Evolutionary conservation across 106 monocot genomes (phyloP).

Genomic region (Allium cepa): DNA sequence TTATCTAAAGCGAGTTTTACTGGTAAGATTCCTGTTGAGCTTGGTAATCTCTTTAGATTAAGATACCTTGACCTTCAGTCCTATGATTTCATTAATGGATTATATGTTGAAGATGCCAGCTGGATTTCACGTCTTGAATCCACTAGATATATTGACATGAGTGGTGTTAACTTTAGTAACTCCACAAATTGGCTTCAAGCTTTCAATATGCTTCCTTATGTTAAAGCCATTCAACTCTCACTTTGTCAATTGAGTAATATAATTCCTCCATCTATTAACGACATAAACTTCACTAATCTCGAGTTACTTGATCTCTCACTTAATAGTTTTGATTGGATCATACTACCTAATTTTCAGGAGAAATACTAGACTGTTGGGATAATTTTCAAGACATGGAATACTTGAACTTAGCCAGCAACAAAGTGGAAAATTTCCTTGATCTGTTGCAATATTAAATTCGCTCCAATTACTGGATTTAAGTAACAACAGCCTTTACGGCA

Average conservation of each 20-base stretch:
- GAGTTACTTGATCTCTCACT: not conserved
- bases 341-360: slow-evolving; percentile 8
- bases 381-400: slow-evolving; percentile 2
- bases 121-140: slow-evolving; percentile 16
- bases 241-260: not conserved
- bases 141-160: slow-evolving; percentile 8
- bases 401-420: slow-evolving; percentile 24
- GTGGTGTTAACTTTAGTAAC: not conserved
- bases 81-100: too few relatives aligned
- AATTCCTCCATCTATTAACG: not conserved
- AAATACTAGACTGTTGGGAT: slow-evolving; percentile 29
- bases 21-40: slow-evolving; percentile 6
- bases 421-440: slow-evolving; percentile 11
- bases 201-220: slow-evolving; percentile 7
- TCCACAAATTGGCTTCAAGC: not conserved
- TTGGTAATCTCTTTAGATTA: slow-evolving; percentile 22
- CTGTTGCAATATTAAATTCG: not conserved
- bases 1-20: slow-evolving; percentile 2
- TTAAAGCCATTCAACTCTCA: not conserved
- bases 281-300: not conserved
- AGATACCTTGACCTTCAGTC: slow-evolving; percentile 7
- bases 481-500: slow-evolving; percentile 22
- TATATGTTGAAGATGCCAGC: not conserved
- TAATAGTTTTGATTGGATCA: not conserved
- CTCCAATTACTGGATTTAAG: slow-evolving; percentile 26